Percentiles rank a stretch among this genome's conserved stretches.
phyloP scores from a whole-genome alignment of 1,139 yeast genomes.

The Scheffersomyces quercinus region DNA sequence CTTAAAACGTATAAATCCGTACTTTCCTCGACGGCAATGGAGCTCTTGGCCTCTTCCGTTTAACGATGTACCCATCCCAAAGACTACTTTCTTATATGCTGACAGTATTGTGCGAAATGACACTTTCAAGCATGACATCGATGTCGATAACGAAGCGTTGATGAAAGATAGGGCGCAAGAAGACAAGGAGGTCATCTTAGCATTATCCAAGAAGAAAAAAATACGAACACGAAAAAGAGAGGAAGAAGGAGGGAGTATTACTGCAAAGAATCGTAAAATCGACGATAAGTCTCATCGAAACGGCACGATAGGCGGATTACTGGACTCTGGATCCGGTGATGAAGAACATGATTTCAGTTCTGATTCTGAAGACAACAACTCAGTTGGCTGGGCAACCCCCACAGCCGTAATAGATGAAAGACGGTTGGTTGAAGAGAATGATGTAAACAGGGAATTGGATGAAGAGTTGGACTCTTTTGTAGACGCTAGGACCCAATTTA shows the following conservation, averaged over 20 bases:
- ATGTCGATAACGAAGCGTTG: conserved; percentile 7
- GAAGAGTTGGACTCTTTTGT: conserved; percentile 1
- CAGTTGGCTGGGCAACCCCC: background rate
- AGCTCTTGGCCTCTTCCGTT: conserved; percentile 47
- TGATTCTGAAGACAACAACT: background rate
- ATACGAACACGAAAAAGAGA: background rate
- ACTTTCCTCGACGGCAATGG: conserved; percentile 41
- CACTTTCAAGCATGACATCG: conserved; percentile 19
- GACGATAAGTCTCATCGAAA: background rate
- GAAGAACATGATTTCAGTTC: background rate
- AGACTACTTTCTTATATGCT: conserved; percentile 17
- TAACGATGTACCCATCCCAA: conserved; percentile 39
- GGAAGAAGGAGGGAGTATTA: background rate
- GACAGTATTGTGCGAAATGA: conserved; percentile 19
- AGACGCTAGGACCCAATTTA: background rate
- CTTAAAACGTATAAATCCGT: conserved; percentile 37
- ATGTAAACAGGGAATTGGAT: background rate
- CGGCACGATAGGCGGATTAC: background rate
- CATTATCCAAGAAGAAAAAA: conserved; percentile 1
- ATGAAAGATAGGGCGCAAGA: background rate
- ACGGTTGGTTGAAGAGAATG: background rate
- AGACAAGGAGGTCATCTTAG: background rate
- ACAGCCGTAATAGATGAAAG: background rate
- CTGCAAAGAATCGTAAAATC: background rate
- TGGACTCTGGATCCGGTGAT: background rate